Evolutionary conservation across 106 monocot species (phyloP), one percentile per base, ranked within the genome.

Genomic region (Apostasia shenzhenica): DNA sequence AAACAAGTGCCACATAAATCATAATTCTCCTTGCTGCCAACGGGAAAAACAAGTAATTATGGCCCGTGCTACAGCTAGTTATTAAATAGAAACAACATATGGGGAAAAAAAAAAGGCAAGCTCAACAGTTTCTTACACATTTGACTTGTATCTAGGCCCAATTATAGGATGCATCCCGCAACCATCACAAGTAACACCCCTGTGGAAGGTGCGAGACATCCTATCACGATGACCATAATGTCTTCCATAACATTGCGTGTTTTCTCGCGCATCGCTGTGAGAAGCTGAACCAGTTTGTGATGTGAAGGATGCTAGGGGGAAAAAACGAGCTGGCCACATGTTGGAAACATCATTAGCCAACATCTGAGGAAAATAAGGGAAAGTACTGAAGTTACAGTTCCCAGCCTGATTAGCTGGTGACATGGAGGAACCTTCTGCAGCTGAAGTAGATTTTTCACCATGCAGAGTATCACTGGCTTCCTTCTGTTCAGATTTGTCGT

Each of bases 131-230:
- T 53, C 81, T 82, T 82, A 92, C 95, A 89, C 80, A 54, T 68
- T 97, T 56, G 95, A 97, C 71, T 87, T 97, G 63, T 70, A 92
- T 6, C 95, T 86, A 13, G 88, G 74, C 2, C 95, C 95, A 11
- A 79, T 61, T 47, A 97, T 97, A 45, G 95, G 95, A 61, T 81
- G 76, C 84, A 89, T 81, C 53, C 92, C 89, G 77, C 95, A 97
- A 14, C 80, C 84, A 84, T 92, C 89, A 71, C 95, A 92, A 11
- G 26, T 62, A 41, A 97, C 73, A 59, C 92, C 89, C 26, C 50
- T 82, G 59, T 97, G 95, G 69, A 86, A 86, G 14, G 81, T 70
- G 1, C 66, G 70, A 1, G 45, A 39, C 12, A 66, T 56, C 47
- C 54, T 55, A 2, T 78, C 81, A 61, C 50, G 41, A 8, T 48